Conservation (phyloP, 441 rosid species). For the Brassica balearica region DNA sequence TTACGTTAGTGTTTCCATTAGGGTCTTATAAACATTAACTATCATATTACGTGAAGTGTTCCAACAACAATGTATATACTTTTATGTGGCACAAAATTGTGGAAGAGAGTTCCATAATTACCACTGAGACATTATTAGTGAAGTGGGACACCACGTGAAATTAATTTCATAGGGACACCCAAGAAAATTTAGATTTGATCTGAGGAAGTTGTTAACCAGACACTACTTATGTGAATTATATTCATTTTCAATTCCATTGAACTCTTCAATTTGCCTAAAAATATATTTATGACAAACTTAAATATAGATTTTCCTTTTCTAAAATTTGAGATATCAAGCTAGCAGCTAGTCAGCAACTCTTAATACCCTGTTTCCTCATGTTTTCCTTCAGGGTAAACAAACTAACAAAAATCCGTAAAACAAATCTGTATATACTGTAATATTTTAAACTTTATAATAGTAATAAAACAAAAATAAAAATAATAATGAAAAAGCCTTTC, state of each 20-base stretch:
- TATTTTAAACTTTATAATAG: neutral
- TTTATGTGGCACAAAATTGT: slow-evolving; percentile 1
- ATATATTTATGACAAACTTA: slow-evolving; percentile 4
- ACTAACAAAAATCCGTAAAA: slow-evolving; percentile 3
- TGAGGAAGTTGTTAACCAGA: slow-evolving; percentile 49
- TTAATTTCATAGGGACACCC: slow-evolving; percentile 25
- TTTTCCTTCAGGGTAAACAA: neutral
- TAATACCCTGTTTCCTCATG: slow-evolving; percentile 29
- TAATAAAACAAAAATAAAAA: neutral
- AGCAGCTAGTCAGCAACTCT: slow-evolving; percentile 15
- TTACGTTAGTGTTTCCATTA: no score
- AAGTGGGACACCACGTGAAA: slow-evolving; percentile 32
- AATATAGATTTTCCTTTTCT: neutral
- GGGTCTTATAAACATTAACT: neutral
- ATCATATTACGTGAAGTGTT: neutral
- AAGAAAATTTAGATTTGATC: slow-evolving; percentile 37
- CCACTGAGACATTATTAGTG: neutral
- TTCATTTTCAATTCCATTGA: slow-evolving; percentile 22
- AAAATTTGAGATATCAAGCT: neutral
- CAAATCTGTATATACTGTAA: neutral
- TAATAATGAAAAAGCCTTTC: neutral
- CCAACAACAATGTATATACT: neutral
- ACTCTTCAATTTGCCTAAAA: neutral
- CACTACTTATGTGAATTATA: slow-evolving; percentile 29
- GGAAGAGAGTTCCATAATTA: slow-evolving; percentile 2